These are phyloP conservation scores for Fusarium setosum DNA, from an alignment of 2,329 filamentous ascomycete species.

Conservation along the genomic window DNA sequence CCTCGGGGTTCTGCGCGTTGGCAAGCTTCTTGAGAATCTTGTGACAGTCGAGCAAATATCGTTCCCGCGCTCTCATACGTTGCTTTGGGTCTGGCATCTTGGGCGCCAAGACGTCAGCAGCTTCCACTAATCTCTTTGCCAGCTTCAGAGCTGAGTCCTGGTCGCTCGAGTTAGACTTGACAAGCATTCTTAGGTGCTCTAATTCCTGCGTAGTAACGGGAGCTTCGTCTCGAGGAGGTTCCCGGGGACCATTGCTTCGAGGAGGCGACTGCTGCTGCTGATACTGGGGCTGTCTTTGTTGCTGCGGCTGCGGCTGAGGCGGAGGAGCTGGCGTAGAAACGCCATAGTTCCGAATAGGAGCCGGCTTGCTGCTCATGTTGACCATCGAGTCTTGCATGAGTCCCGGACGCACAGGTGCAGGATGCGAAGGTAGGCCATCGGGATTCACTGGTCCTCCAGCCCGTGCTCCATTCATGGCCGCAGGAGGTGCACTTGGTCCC, in stretches of 20 bases:
- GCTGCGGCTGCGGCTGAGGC: conserved; percentile 38
- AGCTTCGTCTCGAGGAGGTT: conserved; percentile 45
- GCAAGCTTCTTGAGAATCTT: conserved; percentile 93
- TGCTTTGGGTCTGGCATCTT: conserved; percentile 75
- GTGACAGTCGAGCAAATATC: conserved; percentile 85
- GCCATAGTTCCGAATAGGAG: conserved; percentile 68
- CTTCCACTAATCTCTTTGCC: conserved; percentile 88
- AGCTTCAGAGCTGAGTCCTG: conserved; percentile 77
- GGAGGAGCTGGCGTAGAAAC: conserved; percentile 54
- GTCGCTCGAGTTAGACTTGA: conserved; percentile 79
- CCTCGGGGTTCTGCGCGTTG: conserved; percentile 78
- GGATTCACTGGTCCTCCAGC: conserved; percentile 44
- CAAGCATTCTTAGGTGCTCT: conserved; percentile 75
- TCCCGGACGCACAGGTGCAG: conserved; percentile 71
- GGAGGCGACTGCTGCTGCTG: conserved; percentile 48
- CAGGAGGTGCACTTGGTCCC: conserved; percentile 49
- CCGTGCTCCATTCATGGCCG: conserved; percentile 21
- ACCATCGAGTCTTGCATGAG: conserved; percentile 69
- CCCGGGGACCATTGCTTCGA: conserved; percentile 33
- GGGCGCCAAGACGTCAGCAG: conserved; percentile 78
- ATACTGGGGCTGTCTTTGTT: conserved; percentile 47
- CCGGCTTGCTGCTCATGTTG: conserved; percentile 66
- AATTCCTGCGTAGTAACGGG: conserved; percentile 83
- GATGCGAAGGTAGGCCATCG: conserved; percentile 68
- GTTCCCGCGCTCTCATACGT: conserved; percentile 81